Evolutionary conservation across 352 stramenopile species (phyloP).

Genomic region (Pseudoperonospora humuli): DNA sequence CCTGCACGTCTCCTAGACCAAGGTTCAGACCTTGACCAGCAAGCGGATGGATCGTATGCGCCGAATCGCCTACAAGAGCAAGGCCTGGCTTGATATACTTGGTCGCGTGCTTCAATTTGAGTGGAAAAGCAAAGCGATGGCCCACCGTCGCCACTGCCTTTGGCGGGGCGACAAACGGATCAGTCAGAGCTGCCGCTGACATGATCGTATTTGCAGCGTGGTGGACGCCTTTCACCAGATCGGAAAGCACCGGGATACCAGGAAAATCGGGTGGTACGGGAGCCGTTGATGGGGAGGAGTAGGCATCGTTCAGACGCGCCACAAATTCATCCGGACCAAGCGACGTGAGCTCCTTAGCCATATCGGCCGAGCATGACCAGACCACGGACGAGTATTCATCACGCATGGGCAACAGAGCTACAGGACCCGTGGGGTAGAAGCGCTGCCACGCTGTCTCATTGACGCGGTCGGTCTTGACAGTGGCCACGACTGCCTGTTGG

Average conservation of each 20-base stretch:
- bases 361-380: slow-evolving; percentile 80
- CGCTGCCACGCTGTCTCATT: slow-evolving; percentile 87
- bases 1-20: slow-evolving; percentile 86
- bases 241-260: slow-evolving; percentile 66
- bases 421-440: slow-evolving; percentile 84
- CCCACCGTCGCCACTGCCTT: slow-evolving; percentile 60
- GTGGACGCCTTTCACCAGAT: slow-evolving; percentile 71
- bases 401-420: slow-evolving; percentile 86
- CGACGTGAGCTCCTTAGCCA: slow-evolving; percentile 74
- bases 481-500: slow-evolving; percentile 88
- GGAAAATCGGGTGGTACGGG: slow-evolving; percentile 60
- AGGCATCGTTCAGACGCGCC: slow-evolving; percentile 68
- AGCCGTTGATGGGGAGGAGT: slow-evolving; percentile 38
- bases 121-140: slow-evolving; percentile 77
- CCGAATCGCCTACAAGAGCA: slow-evolving; percentile 91
- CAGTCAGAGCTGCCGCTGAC: slow-evolving; percentile 57
- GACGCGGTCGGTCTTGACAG: slow-evolving; percentile 75
- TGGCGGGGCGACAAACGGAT: slow-evolving; percentile 71
- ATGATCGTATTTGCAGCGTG: slow-evolving; percentile 69
- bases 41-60: slow-evolving; percentile 94
- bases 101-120: slow-evolving; percentile 85
- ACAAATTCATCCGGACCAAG: slow-evolving; percentile 73
- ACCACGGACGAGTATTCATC: slow-evolving; percentile 88
- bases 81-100: slow-evolving; percentile 83
- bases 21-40: slow-evolving; percentile 94